phyloP scores from a whole-genome alignment of 306 rosid genomes.

The Alnus rubra region DNA sequence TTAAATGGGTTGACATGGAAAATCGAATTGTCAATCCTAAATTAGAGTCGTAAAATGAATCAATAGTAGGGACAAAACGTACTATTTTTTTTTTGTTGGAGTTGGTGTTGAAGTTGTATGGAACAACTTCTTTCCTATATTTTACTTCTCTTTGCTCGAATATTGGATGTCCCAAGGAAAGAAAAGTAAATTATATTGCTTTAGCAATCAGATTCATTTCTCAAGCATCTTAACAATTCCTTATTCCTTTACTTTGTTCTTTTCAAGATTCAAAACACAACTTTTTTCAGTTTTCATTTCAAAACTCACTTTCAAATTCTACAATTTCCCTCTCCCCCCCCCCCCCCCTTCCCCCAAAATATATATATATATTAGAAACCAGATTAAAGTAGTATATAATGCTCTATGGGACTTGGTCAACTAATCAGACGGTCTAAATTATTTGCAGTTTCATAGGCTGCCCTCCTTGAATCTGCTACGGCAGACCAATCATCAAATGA shows the following conservation, averaged over 20 bases:
- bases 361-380: too few species aligned
- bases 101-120: not conserved
- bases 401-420: not conserved
- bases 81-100: not conserved
- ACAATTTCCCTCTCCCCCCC: too few species aligned
- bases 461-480: not conserved
- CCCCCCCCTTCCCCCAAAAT: too few species aligned
- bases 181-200: not conserved
- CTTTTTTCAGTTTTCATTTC: too few species aligned
- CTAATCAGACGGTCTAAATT: not conserved
- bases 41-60: not conserved
- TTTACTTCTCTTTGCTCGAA: not conserved
- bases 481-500: not conserved
- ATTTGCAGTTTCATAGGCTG: not conserved
- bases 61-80: not conserved
- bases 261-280: not conserved
- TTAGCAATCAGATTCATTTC: not conserved
- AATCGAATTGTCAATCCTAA: too few species aligned
- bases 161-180: not conserved
- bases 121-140: not conserved
- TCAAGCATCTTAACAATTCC: not conserved
- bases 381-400: not conserved
- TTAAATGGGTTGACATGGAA: too few species aligned
- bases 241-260: not conserved
- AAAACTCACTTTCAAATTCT: too few species aligned